Conservation (phyloP, 148 eudicot genomes). For the Rheum nobile region DNA sequence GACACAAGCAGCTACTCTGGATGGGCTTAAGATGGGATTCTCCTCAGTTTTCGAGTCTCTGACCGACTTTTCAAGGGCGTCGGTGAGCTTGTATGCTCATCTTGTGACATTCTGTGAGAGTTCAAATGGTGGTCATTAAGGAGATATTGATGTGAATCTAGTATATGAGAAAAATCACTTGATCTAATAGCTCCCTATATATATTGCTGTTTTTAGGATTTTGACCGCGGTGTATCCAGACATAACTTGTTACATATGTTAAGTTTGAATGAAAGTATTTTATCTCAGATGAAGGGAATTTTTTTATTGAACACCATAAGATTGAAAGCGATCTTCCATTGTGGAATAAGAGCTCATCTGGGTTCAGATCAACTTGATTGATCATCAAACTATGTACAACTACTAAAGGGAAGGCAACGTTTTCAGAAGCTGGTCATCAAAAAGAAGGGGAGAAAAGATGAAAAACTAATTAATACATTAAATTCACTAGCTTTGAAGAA, state of each 20-base stretch:
- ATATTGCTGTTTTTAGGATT: neutral
- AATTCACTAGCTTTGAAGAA: neutral
- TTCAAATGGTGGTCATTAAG: neutral
- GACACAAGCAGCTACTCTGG: conserved; percentile 20
- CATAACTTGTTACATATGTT: neutral
- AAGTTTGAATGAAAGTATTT: neutral
- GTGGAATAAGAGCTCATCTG: too few relatives aligned
- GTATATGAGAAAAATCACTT: neutral
- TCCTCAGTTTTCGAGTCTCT: conserved; percentile 38
- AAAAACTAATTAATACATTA: neutral
- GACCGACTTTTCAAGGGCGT: conserved; percentile 32
- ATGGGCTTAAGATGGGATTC: conserved; percentile 36
- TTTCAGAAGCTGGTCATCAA: neutral
- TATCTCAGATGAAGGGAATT: too few relatives aligned
- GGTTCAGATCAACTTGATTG: neutral
- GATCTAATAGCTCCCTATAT: neutral
- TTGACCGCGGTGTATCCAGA: neutral
- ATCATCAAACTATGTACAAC: neutral
- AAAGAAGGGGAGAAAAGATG: neutral
- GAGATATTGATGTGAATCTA: neutral
- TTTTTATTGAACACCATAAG: too few relatives aligned
- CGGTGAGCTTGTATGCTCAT: conserved; percentile 29
- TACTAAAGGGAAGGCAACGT: neutral
- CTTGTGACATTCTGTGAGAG: conserved; percentile 21
- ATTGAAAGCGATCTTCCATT: too few relatives aligned